These are phyloP conservation scores for Arachis hypogaea DNA, from an alignment of 306 rosid species.

Conservation along the genomic window DNA sequence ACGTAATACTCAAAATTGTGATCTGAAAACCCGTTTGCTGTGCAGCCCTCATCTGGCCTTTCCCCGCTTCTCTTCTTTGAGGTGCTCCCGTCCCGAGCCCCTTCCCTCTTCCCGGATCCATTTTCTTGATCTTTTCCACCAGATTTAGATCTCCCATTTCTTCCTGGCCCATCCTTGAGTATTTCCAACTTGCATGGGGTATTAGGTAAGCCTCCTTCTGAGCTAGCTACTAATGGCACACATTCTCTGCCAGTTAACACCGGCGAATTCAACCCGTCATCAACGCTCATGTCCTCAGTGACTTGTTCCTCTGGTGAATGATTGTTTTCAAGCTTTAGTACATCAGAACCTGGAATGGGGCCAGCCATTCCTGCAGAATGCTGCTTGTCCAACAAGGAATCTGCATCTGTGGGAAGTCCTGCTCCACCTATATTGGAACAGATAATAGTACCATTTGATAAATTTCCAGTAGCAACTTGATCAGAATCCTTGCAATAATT, in stretches of 20 bases:
- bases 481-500: constrained; percentile 56
- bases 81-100: constrained; percentile 77
- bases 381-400: constrained; percentile 68
- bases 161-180: constrained; percentile 69
- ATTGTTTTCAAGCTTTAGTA: constrained; percentile 54
- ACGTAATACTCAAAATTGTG: constrained; percentile 84
- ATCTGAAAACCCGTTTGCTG: constrained; percentile 50
- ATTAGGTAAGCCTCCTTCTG: constrained; percentile 74
- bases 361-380: constrained; percentile 40
- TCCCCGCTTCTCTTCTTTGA: constrained; percentile 72
- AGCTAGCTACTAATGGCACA: constrained; percentile 55
- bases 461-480: constrained; percentile 50
- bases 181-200: constrained; percentile 83
- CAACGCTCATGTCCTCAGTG: constrained; percentile 62
- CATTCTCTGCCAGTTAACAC: constrained; percentile 66
- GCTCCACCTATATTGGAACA: constrained; percentile 44
- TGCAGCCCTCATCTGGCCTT: constrained; percentile 57
- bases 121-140: constrained; percentile 66
- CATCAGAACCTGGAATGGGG: constrained; percentile 50
- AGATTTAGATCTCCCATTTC: constrained; percentile 67
- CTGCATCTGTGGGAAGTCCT: constrained; percentile 49
- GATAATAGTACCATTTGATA: constrained; percentile 53
- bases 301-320: constrained; percentile 56
- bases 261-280: constrained; percentile 60
- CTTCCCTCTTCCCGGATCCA: constrained; percentile 62